phyloP scores from a whole-genome alignment of 768 basidiomycete genomes.

The Asterophora parasitica region DNA sequence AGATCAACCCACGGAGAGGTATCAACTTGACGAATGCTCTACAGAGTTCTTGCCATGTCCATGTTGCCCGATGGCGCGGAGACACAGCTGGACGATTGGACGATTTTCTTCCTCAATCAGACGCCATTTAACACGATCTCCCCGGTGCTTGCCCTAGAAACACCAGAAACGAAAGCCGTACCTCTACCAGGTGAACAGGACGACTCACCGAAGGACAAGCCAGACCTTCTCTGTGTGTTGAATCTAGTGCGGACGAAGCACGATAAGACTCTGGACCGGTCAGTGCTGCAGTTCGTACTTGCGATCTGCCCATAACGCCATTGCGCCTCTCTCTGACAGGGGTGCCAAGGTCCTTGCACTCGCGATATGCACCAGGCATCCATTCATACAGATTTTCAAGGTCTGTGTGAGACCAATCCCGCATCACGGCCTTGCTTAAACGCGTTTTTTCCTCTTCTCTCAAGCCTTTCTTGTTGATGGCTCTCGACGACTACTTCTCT shows the following conservation, averaged over 20 bases:
- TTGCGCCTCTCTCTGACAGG: conserved; percentile 34
- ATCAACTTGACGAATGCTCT: conserved; percentile 12
- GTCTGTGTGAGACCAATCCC: conserved; percentile 28
- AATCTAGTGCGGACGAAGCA: conserved; percentile 91
- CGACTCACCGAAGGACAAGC: conserved; percentile 25
- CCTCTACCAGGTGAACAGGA: conserved; percentile 32
- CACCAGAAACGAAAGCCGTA: conserved; percentile 36
- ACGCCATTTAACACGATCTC: conserved; percentile 83
- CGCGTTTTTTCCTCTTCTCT: neutral
- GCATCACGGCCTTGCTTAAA: neutral
- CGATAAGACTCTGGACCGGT: conserved; percentile 80
- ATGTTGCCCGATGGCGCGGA: conserved; percentile 99
- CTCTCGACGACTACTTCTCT: conserved; percentile 91
- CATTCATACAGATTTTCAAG: conserved; percentile 96
- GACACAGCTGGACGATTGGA: conserved; percentile 94
- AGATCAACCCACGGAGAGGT: neutral
- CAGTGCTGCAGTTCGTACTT: conserved; percentile 18
- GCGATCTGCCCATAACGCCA: conserved; percentile 1
- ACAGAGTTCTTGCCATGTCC: conserved; percentile 86
- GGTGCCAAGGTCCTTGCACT: conserved; percentile 93
- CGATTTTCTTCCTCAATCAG: conserved; percentile 97
- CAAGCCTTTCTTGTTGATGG: conserved; percentile 88
- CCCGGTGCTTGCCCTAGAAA: conserved; percentile 73
- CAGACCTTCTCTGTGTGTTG: conserved; percentile 77
- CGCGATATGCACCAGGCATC: conserved; percentile 89